Base-by-base conservation (phyloP, 352 stramenopile genomes). In the Phytophthora nicotianae region DNA sequence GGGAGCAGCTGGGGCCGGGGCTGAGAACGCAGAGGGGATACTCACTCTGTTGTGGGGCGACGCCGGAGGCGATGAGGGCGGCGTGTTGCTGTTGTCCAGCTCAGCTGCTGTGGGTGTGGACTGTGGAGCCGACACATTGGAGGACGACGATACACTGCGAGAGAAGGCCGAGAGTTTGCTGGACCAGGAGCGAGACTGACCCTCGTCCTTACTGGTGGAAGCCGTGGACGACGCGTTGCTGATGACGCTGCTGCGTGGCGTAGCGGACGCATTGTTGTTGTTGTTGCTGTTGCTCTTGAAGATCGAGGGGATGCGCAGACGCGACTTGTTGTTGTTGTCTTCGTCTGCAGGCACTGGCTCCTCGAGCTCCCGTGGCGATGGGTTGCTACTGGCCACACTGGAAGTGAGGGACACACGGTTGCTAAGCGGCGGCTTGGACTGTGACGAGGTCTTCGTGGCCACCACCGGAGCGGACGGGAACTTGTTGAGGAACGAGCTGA, bases 401-500 rank as follows among this genome's bases (percentile, higher is more conserved):
- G 68, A 75, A 13, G 60, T 69, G 20, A 77, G 48, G 0, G 65
- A 77, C 33, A 45, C 59, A 32, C 67, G 67, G 40, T 65, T 53
- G 45, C 50, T 61, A n/a, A 56, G 23, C 2, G 66, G 54, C 14
- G 68, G 45, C 20, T 73, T 77, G 9, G 55, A n/a, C 21, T 67
- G 54, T 10, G 64, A 47, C 1, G 62, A 32, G 3, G 58, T 19
- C 35, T 66, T 79, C 10, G 65, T 69, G 0, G 65, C 47, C 50
- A 74, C 62, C 9, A 71, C 61, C 4, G 70, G 54, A 0, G 70
- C 64, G 4, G 57, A 70, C 21, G 81, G 79, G 55, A 92, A 83
- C 52, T 90, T 86, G 60, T 71, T 88, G 8, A 92, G 68, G 52
- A 92, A 92, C 13, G 79, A 77, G 17, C 63, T 86, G 19, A 92